These are phyloP conservation scores for Brassica carinata DNA, from an alignment of 345 rosid species.

Conservation along the genomic window DNA sequence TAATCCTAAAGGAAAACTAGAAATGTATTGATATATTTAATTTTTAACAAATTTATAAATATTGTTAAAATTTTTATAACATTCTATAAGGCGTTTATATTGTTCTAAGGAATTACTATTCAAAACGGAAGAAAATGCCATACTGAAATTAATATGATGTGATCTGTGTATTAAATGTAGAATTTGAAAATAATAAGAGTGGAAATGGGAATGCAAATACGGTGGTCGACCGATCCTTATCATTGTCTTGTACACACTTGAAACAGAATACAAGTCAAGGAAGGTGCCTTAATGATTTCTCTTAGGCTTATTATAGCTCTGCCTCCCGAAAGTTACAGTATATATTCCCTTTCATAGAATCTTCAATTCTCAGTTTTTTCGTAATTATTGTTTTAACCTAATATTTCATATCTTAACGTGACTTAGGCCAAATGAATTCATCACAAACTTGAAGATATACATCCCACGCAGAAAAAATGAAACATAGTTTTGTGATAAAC, in stretches of 20 bases:
- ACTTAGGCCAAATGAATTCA: background rate
- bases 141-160: slow-evolving; percentile 3
- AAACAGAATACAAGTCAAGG: slow-evolving; percentile 24
- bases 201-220: slow-evolving; percentile 27
- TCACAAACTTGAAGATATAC: background rate
- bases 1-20: too few relatives aligned
- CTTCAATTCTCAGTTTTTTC: background rate
- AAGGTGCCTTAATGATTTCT: background rate
- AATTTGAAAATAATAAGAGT: background rate
- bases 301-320: slow-evolving; percentile 14
- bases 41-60: too few relatives aligned
- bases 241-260: slow-evolving; percentile 32
- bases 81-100: background rate
- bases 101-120: background rate
- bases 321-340: slow-evolving; percentile 2
- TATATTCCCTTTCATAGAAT: slow-evolving; percentile 18
- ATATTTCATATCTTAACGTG: background rate
- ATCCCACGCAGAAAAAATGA: background rate
- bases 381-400: background rate
- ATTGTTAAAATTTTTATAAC: too few relatives aligned
- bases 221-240: slow-evolving; percentile 24
- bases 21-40: too few relatives aligned
- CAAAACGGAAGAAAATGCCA: slow-evolving; percentile 8
- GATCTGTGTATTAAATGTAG: slow-evolving; percentile 15
- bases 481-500: background rate